Evolutionary conservation across 345 rosid species (phyloP), one percentile per base, ranked within the genome.

Genomic region (Alliaria petiolata): DNA sequence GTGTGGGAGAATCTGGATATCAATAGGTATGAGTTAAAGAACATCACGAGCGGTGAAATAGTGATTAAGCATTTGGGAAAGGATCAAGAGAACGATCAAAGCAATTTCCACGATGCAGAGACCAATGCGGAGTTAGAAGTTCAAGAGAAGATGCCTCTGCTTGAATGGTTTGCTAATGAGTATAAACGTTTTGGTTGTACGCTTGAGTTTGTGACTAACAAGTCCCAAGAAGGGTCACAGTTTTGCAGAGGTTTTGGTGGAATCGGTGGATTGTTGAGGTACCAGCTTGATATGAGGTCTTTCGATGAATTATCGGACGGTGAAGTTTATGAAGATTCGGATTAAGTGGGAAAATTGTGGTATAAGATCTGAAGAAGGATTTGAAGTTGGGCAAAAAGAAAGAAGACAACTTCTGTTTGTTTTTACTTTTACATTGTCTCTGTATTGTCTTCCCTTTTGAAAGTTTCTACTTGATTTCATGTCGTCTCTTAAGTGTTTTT

Each of bases 121-220:
- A 83, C 81, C 15, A 73, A 82, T 22, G 89, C 83, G 0, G 96
- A 92, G 76, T 66, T 89, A 58, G 98, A 92, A 69, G 87, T 85
- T 78, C 84, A 71, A 51, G 96, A 92, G 50, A 92, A 89, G 81
- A 51, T 76, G 80, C 82, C 95, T 17, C 75, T 92, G 25, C 96
- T 92, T 3, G 98, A 92, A 72, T 89, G 98, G 98, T 92, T 92
- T 82, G 98, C 96, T 36, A 86, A 87, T 35, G 96, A 89, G 74
- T 89, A 89, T 82, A 89, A 84, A 82, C 77, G 81, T 43, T 92
- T 89, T 62, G 98, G 98, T 57, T 92, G 98, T 76, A 77, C 86
- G 0, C 87, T 89, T 39, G 92, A 92, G 56, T 89, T 92, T 60
- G 92, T 92, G 56, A 92, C 98, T 46, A 89, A 92, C 72, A 89